phyloP scores from a whole-genome alignment of 345 rosid genomes.

The Angophora floribunda region DNA sequence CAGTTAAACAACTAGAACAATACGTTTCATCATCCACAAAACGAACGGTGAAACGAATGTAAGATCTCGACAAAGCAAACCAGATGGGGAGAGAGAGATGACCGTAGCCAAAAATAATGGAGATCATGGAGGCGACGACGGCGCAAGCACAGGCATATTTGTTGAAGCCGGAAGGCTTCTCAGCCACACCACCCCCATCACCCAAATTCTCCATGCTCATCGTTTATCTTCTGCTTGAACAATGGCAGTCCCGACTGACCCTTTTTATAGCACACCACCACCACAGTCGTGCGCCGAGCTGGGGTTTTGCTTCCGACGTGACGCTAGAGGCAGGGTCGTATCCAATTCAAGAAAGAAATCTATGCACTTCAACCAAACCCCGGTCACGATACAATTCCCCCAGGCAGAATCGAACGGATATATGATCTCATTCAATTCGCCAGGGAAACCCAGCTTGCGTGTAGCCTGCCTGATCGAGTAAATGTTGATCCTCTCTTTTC shows the following conservation, averaged over 20 bases:
- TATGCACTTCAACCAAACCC: too few species aligned
- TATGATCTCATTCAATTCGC: too few species aligned
- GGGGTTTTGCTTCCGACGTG: too few species aligned
- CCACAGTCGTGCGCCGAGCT: too few species aligned
- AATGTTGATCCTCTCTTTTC: too few species aligned
- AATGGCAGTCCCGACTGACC: background rate
- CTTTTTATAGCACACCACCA: background rate
- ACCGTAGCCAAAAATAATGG: constrained; percentile 77
- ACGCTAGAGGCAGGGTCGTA: too few species aligned
- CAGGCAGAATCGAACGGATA: too few species aligned
- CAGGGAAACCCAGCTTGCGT: too few species aligned
- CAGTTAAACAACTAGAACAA: background rate
- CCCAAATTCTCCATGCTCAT: background rate
- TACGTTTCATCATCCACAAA: background rate
- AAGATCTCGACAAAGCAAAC: background rate
- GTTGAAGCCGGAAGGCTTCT: constrained; percentile 22
- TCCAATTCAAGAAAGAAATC: background rate
- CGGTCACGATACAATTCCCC: too few species aligned
- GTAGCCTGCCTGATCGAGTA: too few species aligned
- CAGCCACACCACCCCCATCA: constrained; percentile 1
- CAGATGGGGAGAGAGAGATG: background rate
- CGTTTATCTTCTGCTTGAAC: background rate
- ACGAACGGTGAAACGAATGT: background rate
- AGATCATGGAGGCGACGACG: constrained; percentile 60
- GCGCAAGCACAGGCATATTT: constrained; percentile 55